These are phyloP conservation scores for Fusarium robinianum DNA, from an alignment of 2,329 filamentous ascomycete genomes.

Conservation along the genomic window DNA sequence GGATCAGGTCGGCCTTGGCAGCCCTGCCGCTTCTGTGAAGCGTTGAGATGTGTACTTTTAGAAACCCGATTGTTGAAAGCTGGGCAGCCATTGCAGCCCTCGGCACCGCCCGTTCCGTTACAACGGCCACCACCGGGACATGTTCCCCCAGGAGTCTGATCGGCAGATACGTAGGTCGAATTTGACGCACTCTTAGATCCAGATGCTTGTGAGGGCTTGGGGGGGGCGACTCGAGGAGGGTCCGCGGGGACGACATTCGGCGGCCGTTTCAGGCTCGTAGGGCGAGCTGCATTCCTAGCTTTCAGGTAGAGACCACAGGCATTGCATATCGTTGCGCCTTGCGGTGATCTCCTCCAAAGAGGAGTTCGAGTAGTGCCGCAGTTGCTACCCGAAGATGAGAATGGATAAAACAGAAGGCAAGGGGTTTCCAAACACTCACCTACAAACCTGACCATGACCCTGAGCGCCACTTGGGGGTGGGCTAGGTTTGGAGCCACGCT, in stretches of 20 bases:
- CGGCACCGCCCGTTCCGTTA: slow-evolving; percentile 93
- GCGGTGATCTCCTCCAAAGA: slow-evolving; percentile 89
- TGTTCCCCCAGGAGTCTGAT: slow-evolving; percentile 77
- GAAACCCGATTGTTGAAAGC: slow-evolving; percentile 97
- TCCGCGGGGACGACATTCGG: slow-evolving; percentile 54
- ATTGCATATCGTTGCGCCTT: slow-evolving; percentile 95
- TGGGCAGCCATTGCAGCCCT: slow-evolving; percentile 93
- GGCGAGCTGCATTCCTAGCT: slow-evolving; percentile 86
- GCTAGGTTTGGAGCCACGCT: slow-evolving; percentile 28
- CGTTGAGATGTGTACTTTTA: slow-evolving; percentile 76
- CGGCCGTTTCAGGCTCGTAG: slow-evolving; percentile 85
- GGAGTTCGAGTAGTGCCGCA: slow-evolving; percentile 93
- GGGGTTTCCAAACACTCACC: slow-evolving; percentile 52
- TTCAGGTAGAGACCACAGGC: slow-evolving; percentile 95
- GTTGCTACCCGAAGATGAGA: slow-evolving; percentile 64
- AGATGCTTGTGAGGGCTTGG: slow-evolving; percentile 45
- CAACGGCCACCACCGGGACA: slow-evolving; percentile 94
- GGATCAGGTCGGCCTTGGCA: slow-evolving; percentile 37
- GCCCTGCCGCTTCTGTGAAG: slow-evolving; percentile 53
- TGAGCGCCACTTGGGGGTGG: slow-evolving; percentile 40
- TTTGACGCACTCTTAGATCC: slow-evolving; percentile 48
- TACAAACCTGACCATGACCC: slow-evolving; percentile 68
- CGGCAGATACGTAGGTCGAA: slow-evolving; percentile 75
- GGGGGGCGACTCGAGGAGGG: slow-evolving; percentile 48
- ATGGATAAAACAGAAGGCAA: background rate